Conservation (phyloP, 2,329 filamentous ascomycete genomes). For the Xylariaceae sp. region DNA sequence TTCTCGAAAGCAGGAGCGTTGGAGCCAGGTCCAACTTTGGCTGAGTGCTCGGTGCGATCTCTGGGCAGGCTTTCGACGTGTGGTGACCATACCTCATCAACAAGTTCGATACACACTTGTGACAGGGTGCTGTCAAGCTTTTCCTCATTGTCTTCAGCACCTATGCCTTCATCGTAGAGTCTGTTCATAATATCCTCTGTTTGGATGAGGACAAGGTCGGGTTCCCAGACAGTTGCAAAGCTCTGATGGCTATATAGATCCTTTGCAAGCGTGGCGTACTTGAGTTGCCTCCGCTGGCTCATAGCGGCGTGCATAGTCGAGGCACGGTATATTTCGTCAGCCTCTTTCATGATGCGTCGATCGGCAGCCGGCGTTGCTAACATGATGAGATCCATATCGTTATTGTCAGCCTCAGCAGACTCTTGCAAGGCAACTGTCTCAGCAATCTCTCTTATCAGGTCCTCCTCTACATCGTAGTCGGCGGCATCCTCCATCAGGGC, state of each 20-base stretch:
- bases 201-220: conserved; percentile 65
- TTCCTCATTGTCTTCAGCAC: conserved; percentile 51
- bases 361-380: conserved; percentile 53
- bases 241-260: conserved; percentile 59
- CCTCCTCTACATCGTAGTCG: conserved; percentile 37
- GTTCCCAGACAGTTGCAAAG: conserved; percentile 61
- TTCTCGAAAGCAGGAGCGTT: conserved; percentile 64
- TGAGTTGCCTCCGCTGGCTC: conserved; percentile 49
- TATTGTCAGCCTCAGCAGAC: conserved; percentile 24
- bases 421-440: conserved; percentile 28
- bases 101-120: conserved; percentile 49
- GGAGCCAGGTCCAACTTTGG: conserved; percentile 62
- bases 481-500: conserved; percentile 38
- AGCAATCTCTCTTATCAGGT: conserved; percentile 32
- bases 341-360: conserved; percentile 50
- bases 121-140: conserved; percentile 54
- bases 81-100: conserved; percentile 51
- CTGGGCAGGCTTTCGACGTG: conserved; percentile 47
- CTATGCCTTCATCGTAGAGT: conserved; percentile 61
- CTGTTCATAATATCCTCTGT: conserved; percentile 68
- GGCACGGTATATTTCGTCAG: conserved; percentile 52
- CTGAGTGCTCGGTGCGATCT: conserved; percentile 50
- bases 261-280: conserved; percentile 68
- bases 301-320: conserved; percentile 45
- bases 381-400: conserved; percentile 52